These are phyloP conservation scores for Prunella vulgaris DNA, from an alignment of 257 asterid genomes.

Conservation along the genomic window DNA sequence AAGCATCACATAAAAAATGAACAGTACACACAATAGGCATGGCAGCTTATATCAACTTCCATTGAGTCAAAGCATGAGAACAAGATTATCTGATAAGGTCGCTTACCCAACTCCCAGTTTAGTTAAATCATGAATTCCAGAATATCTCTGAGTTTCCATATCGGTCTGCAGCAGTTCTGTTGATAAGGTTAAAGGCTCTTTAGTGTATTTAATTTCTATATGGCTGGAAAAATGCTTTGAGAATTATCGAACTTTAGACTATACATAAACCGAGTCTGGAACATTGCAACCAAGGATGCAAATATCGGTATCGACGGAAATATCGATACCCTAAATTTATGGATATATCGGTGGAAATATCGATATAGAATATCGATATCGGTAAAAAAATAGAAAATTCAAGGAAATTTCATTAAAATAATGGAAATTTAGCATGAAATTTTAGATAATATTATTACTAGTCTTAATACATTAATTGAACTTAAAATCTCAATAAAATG, in stretches of 20 bases:
- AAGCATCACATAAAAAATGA: not conserved
- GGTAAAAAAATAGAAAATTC: too few relatives aligned
- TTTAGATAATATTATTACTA: too few relatives aligned
- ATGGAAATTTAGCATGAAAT: too few relatives aligned
- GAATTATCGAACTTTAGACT: not conserved
- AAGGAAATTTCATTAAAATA: too few relatives aligned
- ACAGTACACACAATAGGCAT: not conserved
- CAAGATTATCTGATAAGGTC: not conserved
- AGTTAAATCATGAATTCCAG: not conserved
- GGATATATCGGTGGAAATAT: too few relatives aligned
- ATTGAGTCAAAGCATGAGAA: not conserved
- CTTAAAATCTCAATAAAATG: too few relatives aligned
- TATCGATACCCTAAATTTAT: too few relatives aligned
- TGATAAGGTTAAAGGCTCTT: not conserved
- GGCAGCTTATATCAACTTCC: not conserved
- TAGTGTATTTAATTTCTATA: not conserved
- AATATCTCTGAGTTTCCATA: not conserved
- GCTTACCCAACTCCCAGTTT: not conserved
- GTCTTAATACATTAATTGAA: too few relatives aligned
- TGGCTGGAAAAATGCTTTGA: not conserved
- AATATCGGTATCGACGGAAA: too few relatives aligned
- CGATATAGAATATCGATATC: too few relatives aligned
- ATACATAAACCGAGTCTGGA: not conserved
- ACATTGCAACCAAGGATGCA: too few relatives aligned
- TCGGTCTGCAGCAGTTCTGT: not conserved